Base-by-base conservation (phyloP, 2,329 filamentous ascomycete species). In the Dendrostoma leiphaemia region DNA sequence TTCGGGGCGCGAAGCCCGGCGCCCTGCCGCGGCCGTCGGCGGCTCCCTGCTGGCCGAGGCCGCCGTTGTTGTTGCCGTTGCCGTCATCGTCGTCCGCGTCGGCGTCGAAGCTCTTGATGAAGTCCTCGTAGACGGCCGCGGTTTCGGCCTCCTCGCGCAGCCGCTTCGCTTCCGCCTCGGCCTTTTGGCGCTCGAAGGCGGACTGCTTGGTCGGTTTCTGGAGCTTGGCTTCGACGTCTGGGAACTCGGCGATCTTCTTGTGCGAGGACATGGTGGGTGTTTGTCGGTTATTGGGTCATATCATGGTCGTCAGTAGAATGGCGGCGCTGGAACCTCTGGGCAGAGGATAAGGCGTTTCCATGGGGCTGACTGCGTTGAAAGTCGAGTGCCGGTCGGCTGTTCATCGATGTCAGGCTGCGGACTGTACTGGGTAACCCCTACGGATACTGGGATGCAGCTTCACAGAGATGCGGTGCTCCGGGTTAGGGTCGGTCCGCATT, bases 111-210 rank as follows among this genome's bases (percentile, higher is more conserved):
- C 81, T 91, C 71, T 93, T 93, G 53, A 94, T 84, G 62, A 96
- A 96, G 61, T 93, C 90, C 62, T 91, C 85, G 69, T 92, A 89
- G 1, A 91, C 90, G 23, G 90, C 91, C 21, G 89, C 90, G 6
- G 90, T 95, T 72, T 96, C 92, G 61, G 88, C 90, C 64, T 88
- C 88, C 70, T 96, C 92, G 61, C 90, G 83, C 62, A 83, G 81
- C 56, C 89, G 86, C 74, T 96, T 96, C 23, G 90, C 91, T 75
- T 96, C 91, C 53, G 89, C 90, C 68, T 96, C 91, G 56, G 90
- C 90, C 69, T 89, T 91, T 69, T 95, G 89, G 63, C 87, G 86
- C 73, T 96, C 92, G 68, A 95, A 96, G 24, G 88, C 80, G 19
- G 91, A 95, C 67, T 94, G 90, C 71, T 92, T 94, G 58, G 86